A percentile compares a stretch with the other conserved stretches of the same genome.
These are phyloP conservation scores for Cadophora gregata DNA, from an alignment of 2,329 filamentous ascomycete genomes.

Conservation along the genomic window DNA sequence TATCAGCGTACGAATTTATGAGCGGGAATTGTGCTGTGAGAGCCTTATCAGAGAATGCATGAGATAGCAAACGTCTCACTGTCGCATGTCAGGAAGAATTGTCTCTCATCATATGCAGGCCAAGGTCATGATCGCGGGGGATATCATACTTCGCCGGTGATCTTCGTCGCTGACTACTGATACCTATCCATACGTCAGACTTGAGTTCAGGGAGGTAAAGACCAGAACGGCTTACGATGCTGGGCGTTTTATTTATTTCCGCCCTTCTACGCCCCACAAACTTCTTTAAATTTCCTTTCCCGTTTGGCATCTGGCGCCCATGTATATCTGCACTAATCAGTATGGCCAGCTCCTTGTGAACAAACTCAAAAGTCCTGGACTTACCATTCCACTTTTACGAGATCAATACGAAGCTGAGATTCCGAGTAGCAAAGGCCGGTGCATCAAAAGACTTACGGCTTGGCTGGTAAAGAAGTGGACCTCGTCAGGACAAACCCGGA, in stretches of 20 bases:
- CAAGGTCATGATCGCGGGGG: neutral
- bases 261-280: neutral
- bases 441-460: neutral
- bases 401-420: neutral
- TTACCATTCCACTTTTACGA: neutral
- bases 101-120: neutral
- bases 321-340: neutral
- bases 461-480: neutral
- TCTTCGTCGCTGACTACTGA: neutral
- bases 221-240: neutral
- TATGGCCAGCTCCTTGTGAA: neutral
- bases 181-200: neutral
- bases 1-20: neutral
- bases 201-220: neutral
- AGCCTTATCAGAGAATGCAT: neutral
- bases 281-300: neutral
- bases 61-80: neutral
- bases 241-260: neutral
- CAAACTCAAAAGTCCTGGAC: neutral
- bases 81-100: neutral
- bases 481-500: neutral
- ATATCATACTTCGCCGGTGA: neutral
- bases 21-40: neutral
- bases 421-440: neutral
- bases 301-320: neutral